phyloP scores from a whole-genome alignment of 1,139 yeast species.

The Saccharomycopsis hybrid region DNA sequence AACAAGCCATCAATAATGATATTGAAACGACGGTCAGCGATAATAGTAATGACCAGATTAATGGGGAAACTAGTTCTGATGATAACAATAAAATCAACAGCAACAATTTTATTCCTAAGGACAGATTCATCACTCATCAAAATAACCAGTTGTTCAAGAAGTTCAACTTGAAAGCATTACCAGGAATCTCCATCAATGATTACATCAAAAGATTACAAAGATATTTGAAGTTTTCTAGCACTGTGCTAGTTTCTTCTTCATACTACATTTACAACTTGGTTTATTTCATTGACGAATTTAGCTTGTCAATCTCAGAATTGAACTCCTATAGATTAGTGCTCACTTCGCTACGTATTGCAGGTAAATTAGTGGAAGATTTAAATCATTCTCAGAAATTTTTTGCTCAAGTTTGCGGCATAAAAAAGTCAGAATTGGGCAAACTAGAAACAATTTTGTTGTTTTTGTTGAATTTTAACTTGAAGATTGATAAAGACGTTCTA shows the following conservation, averaged over 20 bases:
- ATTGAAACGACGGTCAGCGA: too few relatives aligned
- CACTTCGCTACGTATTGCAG: conserved; percentile 43
- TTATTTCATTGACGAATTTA: background rate
- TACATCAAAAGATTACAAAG: conserved; percentile 17
- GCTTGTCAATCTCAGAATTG: conserved; percentile 28
- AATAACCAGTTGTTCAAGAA: conserved; percentile 10
- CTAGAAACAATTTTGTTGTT: conserved; percentile 43
- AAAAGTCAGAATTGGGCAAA: conserved; percentile 36
- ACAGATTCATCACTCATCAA: conserved; percentile 4
- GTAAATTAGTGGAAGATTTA: conserved; percentile 47
- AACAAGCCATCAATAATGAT: too few relatives aligned
- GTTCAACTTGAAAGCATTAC: conserved; percentile 16
- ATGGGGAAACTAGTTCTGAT: background rate
- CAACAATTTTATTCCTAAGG: background rate
- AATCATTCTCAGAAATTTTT: conserved; percentile 44
- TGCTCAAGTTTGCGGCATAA: conserved; percentile 48
- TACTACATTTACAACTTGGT: conserved; percentile 16
- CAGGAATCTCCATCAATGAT: conserved; percentile 14
- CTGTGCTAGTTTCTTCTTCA: conserved; percentile 17
- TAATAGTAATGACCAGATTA: background rate
- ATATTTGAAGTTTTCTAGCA: conserved; percentile 14
- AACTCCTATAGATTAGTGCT: conserved; percentile 44
- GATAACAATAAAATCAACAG: background rate
- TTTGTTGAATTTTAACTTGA: conserved; percentile 24
- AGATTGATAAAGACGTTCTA: conserved; percentile 13